These are phyloP conservation scores for Porcisia hertigi DNA, from an alignment of 208 protist species.

Conservation along the genomic window DNA sequence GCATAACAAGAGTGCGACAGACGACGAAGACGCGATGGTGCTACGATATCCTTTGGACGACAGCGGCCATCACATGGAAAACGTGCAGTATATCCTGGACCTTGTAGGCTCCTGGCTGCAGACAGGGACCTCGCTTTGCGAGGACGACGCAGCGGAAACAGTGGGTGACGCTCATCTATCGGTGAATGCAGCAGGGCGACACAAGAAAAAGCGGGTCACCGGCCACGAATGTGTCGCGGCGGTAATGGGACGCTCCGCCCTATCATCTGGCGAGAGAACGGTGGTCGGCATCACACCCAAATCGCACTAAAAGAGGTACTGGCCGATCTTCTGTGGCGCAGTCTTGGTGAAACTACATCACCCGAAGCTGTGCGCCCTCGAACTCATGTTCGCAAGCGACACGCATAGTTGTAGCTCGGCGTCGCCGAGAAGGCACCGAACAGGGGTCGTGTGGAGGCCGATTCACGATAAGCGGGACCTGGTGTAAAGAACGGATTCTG, in stretches of 20 bases:
- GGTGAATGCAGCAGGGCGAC: neutral
- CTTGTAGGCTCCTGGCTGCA: slow-evolving; percentile 54
- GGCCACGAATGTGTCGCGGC: slow-evolving; percentile 14
- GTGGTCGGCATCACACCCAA: neutral
- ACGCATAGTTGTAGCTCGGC: neutral
- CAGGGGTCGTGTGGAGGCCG: neutral
- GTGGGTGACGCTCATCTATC: neutral
- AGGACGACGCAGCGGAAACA: slow-evolving; percentile 8
- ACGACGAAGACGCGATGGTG: slow-evolving; percentile 16
- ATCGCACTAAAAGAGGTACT: neutral
- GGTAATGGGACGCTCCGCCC: slow-evolving; percentile 19
- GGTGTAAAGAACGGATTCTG: neutral
- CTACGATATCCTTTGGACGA: slow-evolving; percentile 47
- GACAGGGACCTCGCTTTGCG: slow-evolving; percentile 23
- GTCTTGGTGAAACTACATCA: slow-evolving; percentile 18
- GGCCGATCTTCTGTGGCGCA: slow-evolving; percentile 1
- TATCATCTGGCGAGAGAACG: neutral
- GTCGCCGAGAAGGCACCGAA: neutral
- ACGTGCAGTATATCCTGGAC: slow-evolving; percentile 67
- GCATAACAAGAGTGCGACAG: neutral
- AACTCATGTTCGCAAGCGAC: slow-evolving; percentile 24
- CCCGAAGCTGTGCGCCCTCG: slow-evolving; percentile 26
- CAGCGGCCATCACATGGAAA: slow-evolving; percentile 59
- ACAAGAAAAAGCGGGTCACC: slow-evolving; percentile 7
- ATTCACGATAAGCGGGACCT: neutral